Evolutionary conservation across 345 rosid species (phyloP).

Genomic region (Brassica napus): Da-Ae NC_063452.1:8737501-8738000

Average conservation of each 20-base stretch:
- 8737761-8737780: conserved; percentile 59
- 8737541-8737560: conserved; percentile 16
- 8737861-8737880: conserved; percentile 43
- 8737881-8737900: conserved; percentile 21
- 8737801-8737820: conserved; percentile 94
- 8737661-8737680: conserved; percentile 44
- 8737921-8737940: conserved; percentile 61
- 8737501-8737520: conserved; percentile 13
- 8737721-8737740: conserved; percentile 36
- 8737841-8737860: conserved; percentile 72
- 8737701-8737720: conserved; percentile 48
- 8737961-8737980: conserved; percentile 75
- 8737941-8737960: conserved; percentile 57
- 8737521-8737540: conserved; percentile 22
- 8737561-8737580: conserved; percentile 30
- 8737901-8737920: conserved; percentile 72
- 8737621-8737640: conserved; percentile 40
- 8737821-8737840: conserved; percentile 94
- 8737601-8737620: conserved; percentile 50
- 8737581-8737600: conserved; percentile 50
- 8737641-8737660: conserved; percentile 46
- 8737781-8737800: conserved; percentile 85
- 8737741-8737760: conserved; percentile 62
- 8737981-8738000: conserved; percentile 57
- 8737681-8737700: conserved; percentile 53